Percentiles rank a stretch among this genome's conserved stretches.
Evolutionary conservation across 805 yeast genomes (phyloP).

Genomic region (Pichia manshurica): DNA sequence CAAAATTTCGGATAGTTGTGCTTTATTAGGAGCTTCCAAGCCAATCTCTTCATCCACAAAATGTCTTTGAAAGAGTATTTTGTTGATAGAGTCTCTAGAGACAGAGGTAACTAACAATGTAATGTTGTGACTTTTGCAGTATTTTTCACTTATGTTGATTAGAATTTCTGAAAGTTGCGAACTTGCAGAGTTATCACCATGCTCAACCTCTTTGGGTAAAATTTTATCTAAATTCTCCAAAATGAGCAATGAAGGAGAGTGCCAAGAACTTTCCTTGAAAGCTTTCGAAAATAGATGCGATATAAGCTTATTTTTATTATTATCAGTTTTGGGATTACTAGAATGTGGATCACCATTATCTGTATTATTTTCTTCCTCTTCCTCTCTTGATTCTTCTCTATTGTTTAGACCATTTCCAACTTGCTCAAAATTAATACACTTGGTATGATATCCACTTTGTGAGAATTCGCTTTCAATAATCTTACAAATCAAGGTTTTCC

Average conservation of each 20-base stretch:
- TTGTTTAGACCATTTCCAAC: constrained; percentile 51
- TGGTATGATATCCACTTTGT: constrained; percentile 40
- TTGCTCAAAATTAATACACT: constrained; percentile 32
- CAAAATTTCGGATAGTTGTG: constrained; percentile 39
- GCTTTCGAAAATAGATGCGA: constrained; percentile 41
- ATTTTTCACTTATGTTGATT: constrained; percentile 36
- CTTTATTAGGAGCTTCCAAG: constrained; percentile 65
- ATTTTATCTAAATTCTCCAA: constrained; percentile 75
- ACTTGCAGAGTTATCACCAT: constrained; percentile 53
- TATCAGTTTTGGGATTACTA: constrained; percentile 1
- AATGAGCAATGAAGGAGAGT: constrained; percentile 66
- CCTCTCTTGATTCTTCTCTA: constrained; percentile 16
- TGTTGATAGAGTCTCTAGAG: constrained; percentile 61
- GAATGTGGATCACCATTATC: not conserved
- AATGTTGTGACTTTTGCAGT: constrained; percentile 43
- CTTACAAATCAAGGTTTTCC: constrained; percentile 58
- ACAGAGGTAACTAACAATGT: constrained; percentile 58
- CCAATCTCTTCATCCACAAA: constrained; percentile 57
- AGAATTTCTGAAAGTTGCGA: constrained; percentile 63
- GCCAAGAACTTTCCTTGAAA: constrained; percentile 52
- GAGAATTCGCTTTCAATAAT: constrained; percentile 36
- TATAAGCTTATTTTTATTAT: constrained; percentile 17
- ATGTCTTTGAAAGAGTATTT: constrained; percentile 59
- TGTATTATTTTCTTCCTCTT: not conserved
- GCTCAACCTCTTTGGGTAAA: constrained; percentile 57